phyloP scores from a whole-genome alignment of 345 rosid genomes.

The Hypericum androsaemum region DNA sequence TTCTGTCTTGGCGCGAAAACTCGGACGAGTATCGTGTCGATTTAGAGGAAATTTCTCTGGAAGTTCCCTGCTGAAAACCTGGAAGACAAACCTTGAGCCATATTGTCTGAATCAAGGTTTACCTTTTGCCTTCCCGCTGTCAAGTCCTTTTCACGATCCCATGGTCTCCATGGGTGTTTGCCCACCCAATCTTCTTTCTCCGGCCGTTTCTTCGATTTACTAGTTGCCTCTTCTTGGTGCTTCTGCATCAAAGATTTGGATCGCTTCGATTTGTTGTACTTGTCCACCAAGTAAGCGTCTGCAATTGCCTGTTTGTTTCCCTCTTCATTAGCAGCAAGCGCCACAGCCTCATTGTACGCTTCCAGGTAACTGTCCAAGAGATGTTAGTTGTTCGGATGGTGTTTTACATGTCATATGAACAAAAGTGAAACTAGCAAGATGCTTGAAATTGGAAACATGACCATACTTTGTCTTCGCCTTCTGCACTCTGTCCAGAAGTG shows the following conservation, averaged over 20 bases:
- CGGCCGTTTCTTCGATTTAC: conserved; percentile 25
- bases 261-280: conserved; percentile 73
- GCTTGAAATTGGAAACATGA: not conserved
- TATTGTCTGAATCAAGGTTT: conserved; percentile 52
- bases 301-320: conserved; percentile 33
- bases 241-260: conserved; percentile 74
- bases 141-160: conserved; percentile 91
- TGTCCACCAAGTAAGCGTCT: conserved; percentile 81
- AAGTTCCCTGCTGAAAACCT: conserved; percentile 69
- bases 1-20: no score
- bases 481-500: conserved; percentile 75
- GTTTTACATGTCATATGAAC: no score
- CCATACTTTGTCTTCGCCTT: conserved; percentile 79
- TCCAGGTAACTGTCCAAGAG: conserved; percentile 55
- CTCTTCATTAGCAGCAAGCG: conserved; percentile 68
- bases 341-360: conserved; percentile 71
- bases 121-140: conserved; percentile 60
- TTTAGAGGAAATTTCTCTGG: conserved; percentile 25
- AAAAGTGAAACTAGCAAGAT: no score
- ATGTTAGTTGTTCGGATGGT: not conserved
- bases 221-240: conserved; percentile 50
- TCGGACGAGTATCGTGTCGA: not conserved
- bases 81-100: conserved; percentile 64
- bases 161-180: conserved; percentile 93
- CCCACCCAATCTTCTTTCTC: conserved; percentile 69